Conservation (phyloP, 495 filamentous ascomycete genomes). For the Hypoxylon subgilvum region DNA sequence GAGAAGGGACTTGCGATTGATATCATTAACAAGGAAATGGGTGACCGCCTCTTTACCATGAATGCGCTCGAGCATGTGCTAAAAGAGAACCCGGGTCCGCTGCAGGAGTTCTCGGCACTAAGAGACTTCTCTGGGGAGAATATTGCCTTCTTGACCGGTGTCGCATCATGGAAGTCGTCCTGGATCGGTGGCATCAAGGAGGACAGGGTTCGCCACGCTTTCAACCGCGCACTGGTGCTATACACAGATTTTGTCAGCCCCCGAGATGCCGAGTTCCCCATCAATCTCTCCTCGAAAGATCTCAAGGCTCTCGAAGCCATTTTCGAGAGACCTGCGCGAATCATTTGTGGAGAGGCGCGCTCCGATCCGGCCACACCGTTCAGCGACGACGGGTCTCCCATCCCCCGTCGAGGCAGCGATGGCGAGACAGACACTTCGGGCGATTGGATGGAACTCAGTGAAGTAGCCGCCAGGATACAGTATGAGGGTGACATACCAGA, state of each 20-base stretch:
- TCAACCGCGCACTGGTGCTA: conserved; percentile 59
- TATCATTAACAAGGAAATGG: conserved; percentile 38
- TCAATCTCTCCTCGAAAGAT: conserved; percentile 62
- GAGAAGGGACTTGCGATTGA: conserved; percentile 45
- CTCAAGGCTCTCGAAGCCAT: conserved; percentile 55
- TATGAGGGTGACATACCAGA: conserved; percentile 52
- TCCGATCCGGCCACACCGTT: conserved; percentile 32
- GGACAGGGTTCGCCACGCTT: conserved; percentile 45
- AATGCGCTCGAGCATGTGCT: conserved; percentile 62
- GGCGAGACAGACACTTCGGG: not conserved
- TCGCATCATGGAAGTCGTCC: conserved; percentile 57
- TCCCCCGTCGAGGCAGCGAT: conserved; percentile 4
- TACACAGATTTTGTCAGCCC: conserved; percentile 60
- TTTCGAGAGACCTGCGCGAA: conserved; percentile 52
- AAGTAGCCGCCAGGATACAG: conserved; percentile 20
- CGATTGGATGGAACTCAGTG: conserved; percentile 27
- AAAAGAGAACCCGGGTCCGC: conserved; percentile 52
- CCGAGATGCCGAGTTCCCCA: conserved; percentile 59
- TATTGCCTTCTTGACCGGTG: conserved; percentile 62
- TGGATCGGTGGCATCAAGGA: conserved; percentile 36
- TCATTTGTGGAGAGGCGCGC: conserved; percentile 29
- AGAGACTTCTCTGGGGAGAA: conserved; percentile 69
- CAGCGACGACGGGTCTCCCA: not conserved
- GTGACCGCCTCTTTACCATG: conserved; percentile 55
- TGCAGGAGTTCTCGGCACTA: conserved; percentile 62